Conservation (phyloP, 2,329 filamentous ascomycete genomes). For the Aspergillus pseudoviridinutans region DNA sequence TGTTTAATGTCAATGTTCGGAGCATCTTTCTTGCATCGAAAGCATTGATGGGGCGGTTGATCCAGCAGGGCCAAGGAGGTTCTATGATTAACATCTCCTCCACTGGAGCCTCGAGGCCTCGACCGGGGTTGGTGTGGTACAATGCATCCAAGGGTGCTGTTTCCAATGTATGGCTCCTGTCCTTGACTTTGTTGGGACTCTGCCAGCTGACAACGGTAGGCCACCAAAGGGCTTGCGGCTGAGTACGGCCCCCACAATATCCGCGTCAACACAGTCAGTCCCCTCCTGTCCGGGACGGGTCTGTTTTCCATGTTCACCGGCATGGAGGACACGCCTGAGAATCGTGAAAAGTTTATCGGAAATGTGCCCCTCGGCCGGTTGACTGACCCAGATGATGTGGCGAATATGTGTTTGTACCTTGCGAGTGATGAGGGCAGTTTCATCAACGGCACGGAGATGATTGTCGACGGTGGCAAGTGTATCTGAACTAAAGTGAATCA, state of each 20-base stretch:
- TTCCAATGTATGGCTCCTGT: conserved; percentile 33
- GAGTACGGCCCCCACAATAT: conserved; percentile 71
- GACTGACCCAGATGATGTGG: conserved; percentile 57
- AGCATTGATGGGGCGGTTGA: conserved; percentile 32
- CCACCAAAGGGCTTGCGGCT: conserved; percentile 64
- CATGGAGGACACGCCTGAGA: conserved; percentile 43
- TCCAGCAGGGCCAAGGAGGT: conserved; percentile 39
- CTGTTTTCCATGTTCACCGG: conserved; percentile 50
- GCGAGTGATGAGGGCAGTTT: conserved; percentile 69
- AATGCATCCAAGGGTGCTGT: conserved; percentile 45
- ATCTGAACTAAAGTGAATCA: conserved; percentile 17
- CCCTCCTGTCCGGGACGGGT: conserved; percentile 63
- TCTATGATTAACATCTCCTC: conserved; percentile 45
- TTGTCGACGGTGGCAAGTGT: conserved; percentile 56
- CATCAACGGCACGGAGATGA: conserved; percentile 67
- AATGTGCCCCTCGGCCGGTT: conserved; percentile 43
- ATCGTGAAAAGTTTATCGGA: conserved; percentile 41
- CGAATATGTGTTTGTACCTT: conserved; percentile 66
- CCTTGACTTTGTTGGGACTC: neutral
- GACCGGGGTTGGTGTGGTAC: conserved; percentile 45
- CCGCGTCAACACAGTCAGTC: conserved; percentile 68
- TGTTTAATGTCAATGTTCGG: conserved; percentile 45
- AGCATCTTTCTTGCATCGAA: conserved; percentile 36
- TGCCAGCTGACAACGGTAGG: conserved; percentile 30
- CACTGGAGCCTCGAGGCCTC: conserved; percentile 39